Percentiles rank a stretch among this genome's conserved stretches.
Evolutionary conservation across 192 early-diverging fungal species (phyloP).

Genomic region (Ambispora gerdemannii): DNA sequence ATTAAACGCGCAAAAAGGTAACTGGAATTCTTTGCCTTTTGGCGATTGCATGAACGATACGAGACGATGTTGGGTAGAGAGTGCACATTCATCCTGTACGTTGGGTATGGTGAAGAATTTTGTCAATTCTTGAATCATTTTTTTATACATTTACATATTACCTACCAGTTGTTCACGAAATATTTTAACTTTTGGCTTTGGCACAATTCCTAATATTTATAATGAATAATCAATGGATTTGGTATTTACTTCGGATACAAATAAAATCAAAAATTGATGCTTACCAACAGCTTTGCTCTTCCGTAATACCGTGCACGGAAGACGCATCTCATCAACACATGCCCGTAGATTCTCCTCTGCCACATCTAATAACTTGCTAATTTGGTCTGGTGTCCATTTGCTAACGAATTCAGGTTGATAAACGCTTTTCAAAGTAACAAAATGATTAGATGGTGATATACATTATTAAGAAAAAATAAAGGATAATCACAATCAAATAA

Average conservation of each 20-base stretch:
- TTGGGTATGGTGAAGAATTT: too few relatives aligned
- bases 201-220: conserved; percentile 48
- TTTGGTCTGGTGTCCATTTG: conserved; percentile 53
- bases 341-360: conserved; percentile 65
- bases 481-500: too few relatives aligned
- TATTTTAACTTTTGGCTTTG: conserved; percentile 48
- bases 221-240: neutral
- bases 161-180: conserved; percentile 69
- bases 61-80: conserved; percentile 67
- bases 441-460: neutral
- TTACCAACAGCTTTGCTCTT: conserved; percentile 77
- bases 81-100: conserved; percentile 75
- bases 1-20: conserved; percentile 94
- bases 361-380: conserved; percentile 67
- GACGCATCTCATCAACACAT: conserved; percentile 62
- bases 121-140: too few relatives aligned
- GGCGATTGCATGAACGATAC: conserved; percentile 56
- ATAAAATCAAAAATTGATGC: neutral
- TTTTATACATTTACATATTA: neutral
- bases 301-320: conserved; percentile 64
- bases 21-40: conserved; percentile 47
- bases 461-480: neutral
- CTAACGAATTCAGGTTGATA: conserved; percentile 46
- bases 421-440: conserved; percentile 24
- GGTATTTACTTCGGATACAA: neutral